These are phyloP conservation scores for Pyrenophora seminiperda DNA, from an alignment of 2,329 filamentous ascomycete genomes.

Conservation along the genomic window DNA sequence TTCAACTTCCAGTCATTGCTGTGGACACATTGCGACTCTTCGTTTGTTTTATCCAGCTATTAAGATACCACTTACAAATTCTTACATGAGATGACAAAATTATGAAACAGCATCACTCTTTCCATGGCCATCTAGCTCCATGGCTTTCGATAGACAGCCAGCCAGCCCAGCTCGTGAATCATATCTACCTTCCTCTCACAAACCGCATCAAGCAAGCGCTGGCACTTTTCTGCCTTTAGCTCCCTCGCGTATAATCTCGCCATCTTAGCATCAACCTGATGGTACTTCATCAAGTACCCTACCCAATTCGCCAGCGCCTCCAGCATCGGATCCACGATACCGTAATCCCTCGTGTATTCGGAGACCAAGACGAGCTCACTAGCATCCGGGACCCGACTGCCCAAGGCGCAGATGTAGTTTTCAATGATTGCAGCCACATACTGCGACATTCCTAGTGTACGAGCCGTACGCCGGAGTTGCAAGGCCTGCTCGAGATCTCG, in stretches of 20 bases:
- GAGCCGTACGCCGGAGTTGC: constrained; percentile 7
- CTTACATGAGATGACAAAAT: too few species aligned
- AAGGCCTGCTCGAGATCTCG: neutral
- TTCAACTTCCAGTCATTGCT: neutral
- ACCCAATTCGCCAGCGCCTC: constrained; percentile 9
- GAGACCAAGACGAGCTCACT: constrained; percentile 3
- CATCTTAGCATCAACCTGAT: neutral
- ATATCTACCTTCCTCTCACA: constrained; percentile 1
- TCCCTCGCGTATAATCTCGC: neutral
- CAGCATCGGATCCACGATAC: constrained; percentile 2
- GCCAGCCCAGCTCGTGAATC: neutral
- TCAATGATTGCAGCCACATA: constrained; percentile 8
- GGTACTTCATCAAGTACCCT: constrained; percentile 5
- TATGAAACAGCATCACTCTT: too few species aligned
- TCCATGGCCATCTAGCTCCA: neutral
- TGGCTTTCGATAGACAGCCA: neutral
- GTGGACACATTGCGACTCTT: too few species aligned
- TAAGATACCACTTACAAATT: too few species aligned
- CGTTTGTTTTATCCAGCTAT: too few species aligned
- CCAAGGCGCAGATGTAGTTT: neutral
- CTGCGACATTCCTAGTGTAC: constrained; percentile 7
- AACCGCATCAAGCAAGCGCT: neutral
- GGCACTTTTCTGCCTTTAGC: constrained; percentile 1
- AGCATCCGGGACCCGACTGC: neutral
- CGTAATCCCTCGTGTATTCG: neutral